These are phyloP conservation scores for Hortaea werneckii DNA, from an alignment of 2,329 filamentous ascomycete genomes.

Conservation along the genomic window DNA sequence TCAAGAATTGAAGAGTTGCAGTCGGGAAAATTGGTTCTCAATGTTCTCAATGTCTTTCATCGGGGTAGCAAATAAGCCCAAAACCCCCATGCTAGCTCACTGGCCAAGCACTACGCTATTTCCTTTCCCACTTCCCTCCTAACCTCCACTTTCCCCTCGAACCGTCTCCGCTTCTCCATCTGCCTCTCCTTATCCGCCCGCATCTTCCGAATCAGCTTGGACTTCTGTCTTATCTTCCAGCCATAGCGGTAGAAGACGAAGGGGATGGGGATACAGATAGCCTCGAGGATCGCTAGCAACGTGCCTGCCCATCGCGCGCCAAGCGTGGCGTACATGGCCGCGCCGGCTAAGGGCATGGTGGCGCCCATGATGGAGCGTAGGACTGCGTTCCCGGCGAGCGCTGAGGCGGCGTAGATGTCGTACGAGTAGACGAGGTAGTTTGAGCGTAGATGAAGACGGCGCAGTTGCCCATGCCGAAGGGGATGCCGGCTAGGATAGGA, in stretches of 20 bases:
- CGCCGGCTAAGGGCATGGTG: conserved; percentile 64
- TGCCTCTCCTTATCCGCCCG: conserved; percentile 37
- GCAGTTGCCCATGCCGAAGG: conserved; percentile 68
- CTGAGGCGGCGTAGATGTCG: conserved; percentile 70
- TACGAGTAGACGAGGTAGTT: conserved; percentile 75
- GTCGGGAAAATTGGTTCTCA: no score
- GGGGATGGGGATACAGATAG: conserved; percentile 67
- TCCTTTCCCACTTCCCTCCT: conserved; percentile 19
- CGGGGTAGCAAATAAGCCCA: no score
- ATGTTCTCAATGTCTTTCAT: no score
- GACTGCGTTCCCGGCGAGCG: conserved; percentile 70
- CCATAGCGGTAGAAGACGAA: conserved; percentile 59
- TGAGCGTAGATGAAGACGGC: conserved; percentile 72
- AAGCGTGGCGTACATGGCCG: conserved; percentile 58
- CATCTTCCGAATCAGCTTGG: conserved; percentile 42
- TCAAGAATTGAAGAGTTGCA: no score
- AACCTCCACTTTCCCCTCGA: conserved; percentile 21
- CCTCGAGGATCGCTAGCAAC: conserved; percentile 62
- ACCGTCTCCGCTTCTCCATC: conserved; percentile 32
- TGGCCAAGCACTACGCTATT: no score
- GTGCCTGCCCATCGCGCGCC: conserved; percentile 73
- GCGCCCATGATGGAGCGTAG: conserved; percentile 65
- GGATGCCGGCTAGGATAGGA: conserved; percentile 67
- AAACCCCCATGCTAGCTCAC: no score
- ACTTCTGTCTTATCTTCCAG: conserved; percentile 46